These are phyloP conservation scores for Dryadomyces quercus-mongolicae DNA, from an alignment of 2,329 filamentous ascomycete genomes.

Conservation along the genomic window DNA sequence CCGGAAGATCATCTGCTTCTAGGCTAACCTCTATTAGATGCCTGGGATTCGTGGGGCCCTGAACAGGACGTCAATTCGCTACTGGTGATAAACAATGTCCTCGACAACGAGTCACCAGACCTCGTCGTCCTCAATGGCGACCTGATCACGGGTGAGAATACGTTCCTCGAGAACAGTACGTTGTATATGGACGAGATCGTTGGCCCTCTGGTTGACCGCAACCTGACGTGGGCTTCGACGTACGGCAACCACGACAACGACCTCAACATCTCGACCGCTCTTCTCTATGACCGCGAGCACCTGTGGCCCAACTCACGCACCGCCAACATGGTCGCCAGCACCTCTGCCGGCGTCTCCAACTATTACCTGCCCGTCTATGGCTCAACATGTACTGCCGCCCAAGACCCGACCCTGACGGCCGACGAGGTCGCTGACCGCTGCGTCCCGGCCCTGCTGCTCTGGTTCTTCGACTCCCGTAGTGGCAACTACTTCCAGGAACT, in stretches of 20 bases:
- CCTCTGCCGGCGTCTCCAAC: constrained; percentile 16
- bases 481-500: constrained; percentile 26
- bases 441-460: constrained; percentile 30
- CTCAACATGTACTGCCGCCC: constrained; percentile 7
- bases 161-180: constrained; percentile 31
- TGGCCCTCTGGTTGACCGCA: constrained; percentile 29
- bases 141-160: constrained; percentile 48
- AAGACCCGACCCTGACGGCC: background rate
- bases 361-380: constrained; percentile 20
- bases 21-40: constrained; percentile 22
- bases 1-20: too few species aligned
- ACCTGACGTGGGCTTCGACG: constrained; percentile 40
- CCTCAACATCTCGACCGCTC: constrained; percentile 30
- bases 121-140: constrained; percentile 53
- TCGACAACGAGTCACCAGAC: constrained; percentile 22
- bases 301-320: constrained; percentile 15
- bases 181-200: constrained; percentile 37
- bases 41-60: constrained; percentile 25
- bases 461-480: constrained; percentile 50
- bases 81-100: constrained; percentile 22
- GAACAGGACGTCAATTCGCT: constrained; percentile 23
- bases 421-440: constrained; percentile 7
- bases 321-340: constrained; percentile 13
- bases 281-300: constrained; percentile 16
- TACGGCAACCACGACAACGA: constrained; percentile 50